Evolutionary conservation across 108 stramenopile species (phyloP).

Genomic region (Cafeteria roenbergensis): DNA sequence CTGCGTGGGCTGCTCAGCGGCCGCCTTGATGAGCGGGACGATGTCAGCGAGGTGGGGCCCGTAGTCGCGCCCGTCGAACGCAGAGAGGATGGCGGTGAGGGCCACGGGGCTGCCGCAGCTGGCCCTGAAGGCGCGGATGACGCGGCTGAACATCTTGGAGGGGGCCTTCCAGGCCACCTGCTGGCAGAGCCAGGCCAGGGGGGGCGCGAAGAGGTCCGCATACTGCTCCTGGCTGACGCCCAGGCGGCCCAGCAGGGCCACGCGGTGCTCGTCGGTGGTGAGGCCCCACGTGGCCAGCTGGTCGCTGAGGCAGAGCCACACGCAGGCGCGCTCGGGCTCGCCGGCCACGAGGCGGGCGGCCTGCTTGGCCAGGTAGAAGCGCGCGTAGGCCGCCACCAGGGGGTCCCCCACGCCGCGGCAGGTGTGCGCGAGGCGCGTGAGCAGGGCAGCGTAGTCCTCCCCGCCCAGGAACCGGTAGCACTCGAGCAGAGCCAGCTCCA

Average conservation of each 20-base stretch:
- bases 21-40: no score
- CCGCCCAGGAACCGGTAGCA: conserved; percentile 38
- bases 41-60: no score
- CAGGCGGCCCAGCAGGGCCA: not conserved
- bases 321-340: not conserved
- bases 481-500: conserved; percentile 27
- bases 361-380: conserved; percentile 29
- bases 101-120: no score
- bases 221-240: not conserved
- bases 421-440: conserved; percentile 26
- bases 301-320: not conserved
- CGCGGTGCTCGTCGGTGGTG: not conserved
- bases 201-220: not conserved
- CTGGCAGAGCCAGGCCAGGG: not conserved
- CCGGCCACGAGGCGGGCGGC: not conserved
- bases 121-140: no score
- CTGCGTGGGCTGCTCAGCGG: no score
- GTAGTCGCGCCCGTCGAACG: no score
- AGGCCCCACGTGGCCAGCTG: not conserved
- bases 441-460: conserved; percentile 25
- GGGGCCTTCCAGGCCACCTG: not conserved
- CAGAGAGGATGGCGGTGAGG: no score
- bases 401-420: conserved; percentile 39
- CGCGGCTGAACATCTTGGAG: no score
- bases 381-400: conserved; percentile 32